Conservation (phyloP, 495 filamentous ascomycete genomes). For the Cladorrhinum samala region DNA sequence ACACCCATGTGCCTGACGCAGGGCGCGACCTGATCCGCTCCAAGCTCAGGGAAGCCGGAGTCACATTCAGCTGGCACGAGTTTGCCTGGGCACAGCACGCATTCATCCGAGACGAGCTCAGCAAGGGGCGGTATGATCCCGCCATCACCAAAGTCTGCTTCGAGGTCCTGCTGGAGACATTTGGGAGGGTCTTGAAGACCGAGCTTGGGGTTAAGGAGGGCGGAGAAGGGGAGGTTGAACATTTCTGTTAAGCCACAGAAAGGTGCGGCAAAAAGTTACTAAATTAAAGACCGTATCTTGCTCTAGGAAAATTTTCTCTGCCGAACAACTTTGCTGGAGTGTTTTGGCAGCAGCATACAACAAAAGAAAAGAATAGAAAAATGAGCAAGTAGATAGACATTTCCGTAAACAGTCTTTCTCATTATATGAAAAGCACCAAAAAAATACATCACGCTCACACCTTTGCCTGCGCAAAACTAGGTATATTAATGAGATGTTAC, state of each 20-base stretch:
- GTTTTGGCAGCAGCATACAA: too few species aligned
- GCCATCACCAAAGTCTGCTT: conserved; percentile 85
- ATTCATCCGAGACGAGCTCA: conserved; percentile 93
- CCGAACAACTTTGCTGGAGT: too few species aligned
- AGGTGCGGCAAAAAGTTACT: neutral
- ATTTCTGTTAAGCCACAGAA: conserved; percentile 15
- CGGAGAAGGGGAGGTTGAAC: conserved; percentile 18
- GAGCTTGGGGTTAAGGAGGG: conserved; percentile 59
- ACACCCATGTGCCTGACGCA: conserved; percentile 81
- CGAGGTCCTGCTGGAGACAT: conserved; percentile 82
- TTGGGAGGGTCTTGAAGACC: conserved; percentile 67
- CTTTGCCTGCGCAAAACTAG: too few species aligned
- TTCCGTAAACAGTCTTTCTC: too few species aligned
- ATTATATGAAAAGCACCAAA: too few species aligned
- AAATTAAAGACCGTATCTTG: neutral
- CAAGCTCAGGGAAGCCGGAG: conserved; percentile 70
- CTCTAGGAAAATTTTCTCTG: too few species aligned
- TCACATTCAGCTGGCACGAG: conserved; percentile 79
- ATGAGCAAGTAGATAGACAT: too few species aligned
- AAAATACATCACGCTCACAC: too few species aligned
- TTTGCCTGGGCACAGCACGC: conserved; percentile 89
- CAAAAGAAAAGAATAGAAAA: too few species aligned
- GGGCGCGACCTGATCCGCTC: conserved; percentile 82
- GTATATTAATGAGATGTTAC: too few species aligned
- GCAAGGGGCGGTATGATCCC: conserved; percentile 89